These are phyloP conservation scores for Gossypium rotundifolium DNA, from an alignment of 345 rosid species.

Conservation along the genomic window DNA sequence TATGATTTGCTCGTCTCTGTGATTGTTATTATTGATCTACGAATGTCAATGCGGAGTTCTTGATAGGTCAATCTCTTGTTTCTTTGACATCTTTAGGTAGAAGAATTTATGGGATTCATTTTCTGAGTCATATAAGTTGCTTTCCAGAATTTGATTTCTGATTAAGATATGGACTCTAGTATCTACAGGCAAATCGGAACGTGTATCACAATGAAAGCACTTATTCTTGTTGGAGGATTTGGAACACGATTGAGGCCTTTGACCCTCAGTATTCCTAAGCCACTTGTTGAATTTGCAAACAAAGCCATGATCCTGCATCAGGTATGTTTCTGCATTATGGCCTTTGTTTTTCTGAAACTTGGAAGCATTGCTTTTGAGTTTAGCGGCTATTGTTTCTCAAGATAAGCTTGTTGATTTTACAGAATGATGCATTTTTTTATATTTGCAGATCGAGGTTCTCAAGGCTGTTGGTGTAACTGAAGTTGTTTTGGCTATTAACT, in stretches of 20 bases:
- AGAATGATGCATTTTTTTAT: constrained; percentile 1
- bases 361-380: not conserved
- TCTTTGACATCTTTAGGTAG: not conserved
- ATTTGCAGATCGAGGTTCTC: constrained; percentile 82
- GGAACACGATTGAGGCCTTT: constrained; percentile 96
- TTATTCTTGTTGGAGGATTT: constrained; percentile 96
- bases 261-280: constrained; percentile 96
- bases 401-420: not conserved
- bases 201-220: constrained; percentile 74
- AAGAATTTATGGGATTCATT: not conserved
- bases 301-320: constrained; percentile 99
- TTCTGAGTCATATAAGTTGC: not conserved
- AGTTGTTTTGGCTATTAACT: constrained; percentile 94
- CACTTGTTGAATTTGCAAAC: constrained; percentile 95
- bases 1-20: not conserved
- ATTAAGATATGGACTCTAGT: constrained; percentile 6
- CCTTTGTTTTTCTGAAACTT: not conserved
- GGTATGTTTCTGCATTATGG: constrained; percentile 37
- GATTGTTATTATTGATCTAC: not conserved
- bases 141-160: not conserved
- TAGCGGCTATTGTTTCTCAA: not conserved
- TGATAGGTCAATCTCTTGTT: not conserved
- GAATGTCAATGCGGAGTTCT: not conserved
- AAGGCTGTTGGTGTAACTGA: constrained; percentile 89
- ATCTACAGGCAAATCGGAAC: constrained; percentile 33